Conservation (phyloP, 441 rosid genomes). For the Euphorbia schlechtendalii region DNA sequence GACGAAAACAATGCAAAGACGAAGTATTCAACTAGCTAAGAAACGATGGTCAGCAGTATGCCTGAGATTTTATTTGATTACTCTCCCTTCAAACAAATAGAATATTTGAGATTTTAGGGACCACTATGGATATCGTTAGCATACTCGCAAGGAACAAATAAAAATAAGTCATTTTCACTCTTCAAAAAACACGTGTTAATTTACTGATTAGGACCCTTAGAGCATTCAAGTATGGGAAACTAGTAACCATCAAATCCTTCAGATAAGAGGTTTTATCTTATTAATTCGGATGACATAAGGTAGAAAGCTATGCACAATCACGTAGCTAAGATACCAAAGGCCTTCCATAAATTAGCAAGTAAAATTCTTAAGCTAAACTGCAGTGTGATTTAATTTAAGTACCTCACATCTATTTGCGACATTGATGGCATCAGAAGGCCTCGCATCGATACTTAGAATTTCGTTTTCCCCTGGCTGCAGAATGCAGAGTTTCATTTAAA, state of each 20-base stretch:
- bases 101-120: too few relatives aligned
- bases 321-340: background rate
- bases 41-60: too few relatives aligned
- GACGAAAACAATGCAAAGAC: background rate
- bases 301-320: background rate
- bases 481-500: conserved; percentile 17
- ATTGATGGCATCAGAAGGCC: conserved; percentile 95
- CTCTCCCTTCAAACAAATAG: background rate
- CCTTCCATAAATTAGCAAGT: background rate
- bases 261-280: background rate
- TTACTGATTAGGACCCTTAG: background rate
- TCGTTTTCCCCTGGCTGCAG: conserved; percentile 65
- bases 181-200: background rate
- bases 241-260: background rate
- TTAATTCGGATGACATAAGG: background rate
- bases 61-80: background rate
- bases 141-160: too few relatives aligned
- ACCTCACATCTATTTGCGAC: conserved; percentile 84
- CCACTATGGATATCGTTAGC: too few relatives aligned
- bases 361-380: background rate
- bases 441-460: conserved; percentile 53
- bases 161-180: background rate
- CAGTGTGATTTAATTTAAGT: background rate
- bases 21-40: too few relatives aligned
- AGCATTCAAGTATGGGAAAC: background rate